phyloP scores from a whole-genome alignment of 495 filamentous ascomycete species.

The Talaromyces stipitatus region DNA sequence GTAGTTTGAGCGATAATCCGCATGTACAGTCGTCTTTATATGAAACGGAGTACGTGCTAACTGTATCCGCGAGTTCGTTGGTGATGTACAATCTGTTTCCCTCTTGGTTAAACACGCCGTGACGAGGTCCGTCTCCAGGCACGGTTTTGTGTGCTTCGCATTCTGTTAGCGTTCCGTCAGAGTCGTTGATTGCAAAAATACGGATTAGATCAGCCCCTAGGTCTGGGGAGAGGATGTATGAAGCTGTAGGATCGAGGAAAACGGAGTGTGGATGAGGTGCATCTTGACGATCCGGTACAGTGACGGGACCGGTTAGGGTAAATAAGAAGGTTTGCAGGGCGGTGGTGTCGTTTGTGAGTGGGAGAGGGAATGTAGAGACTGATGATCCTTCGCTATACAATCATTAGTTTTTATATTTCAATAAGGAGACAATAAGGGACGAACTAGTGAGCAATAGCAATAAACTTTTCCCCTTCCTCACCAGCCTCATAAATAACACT shows the following conservation, averaged over 20 bases:
- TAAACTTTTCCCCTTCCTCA: slow-evolving; percentile 21
- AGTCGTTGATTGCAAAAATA: slow-evolving; percentile 40
- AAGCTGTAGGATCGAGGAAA: slow-evolving; percentile 52
- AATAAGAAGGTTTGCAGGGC: slow-evolving; percentile 38
- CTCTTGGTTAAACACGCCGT: slow-evolving; percentile 40
- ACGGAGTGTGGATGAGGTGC: slow-evolving; percentile 55
- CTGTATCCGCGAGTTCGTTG: slow-evolving; percentile 51
- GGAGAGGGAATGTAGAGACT: slow-evolving; percentile 30
- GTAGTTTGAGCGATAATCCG: slow-evolving; percentile 24
- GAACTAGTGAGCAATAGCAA: slow-evolving; percentile 26
- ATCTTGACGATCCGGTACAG: slow-evolving; percentile 44
- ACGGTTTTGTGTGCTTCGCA: neutral
- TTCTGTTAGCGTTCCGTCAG: neutral
- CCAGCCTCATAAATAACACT: slow-evolving; percentile 27
- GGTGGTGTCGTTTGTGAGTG: slow-evolving; percentile 9
- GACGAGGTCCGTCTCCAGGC: slow-evolving; percentile 54
- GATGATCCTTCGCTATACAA: slow-evolving; percentile 22
- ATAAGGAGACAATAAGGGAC: slow-evolving; percentile 7
- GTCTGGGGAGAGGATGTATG: slow-evolving; percentile 54
- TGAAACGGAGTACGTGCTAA: slow-evolving; percentile 50
- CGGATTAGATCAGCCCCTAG: slow-evolving; percentile 57
- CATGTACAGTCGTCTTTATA: slow-evolving; percentile 38
- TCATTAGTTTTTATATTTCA: slow-evolving; percentile 9
- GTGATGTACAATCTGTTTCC: slow-evolving; percentile 43
- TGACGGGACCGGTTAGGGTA: slow-evolving; percentile 33